A percentile compares a stretch with the other conserved stretches of the same genome.
Evolutionary conservation across 2,329 filamentous ascomycete species (phyloP).

Genomic region (Myriosclerotinia duriaeana): DNA sequence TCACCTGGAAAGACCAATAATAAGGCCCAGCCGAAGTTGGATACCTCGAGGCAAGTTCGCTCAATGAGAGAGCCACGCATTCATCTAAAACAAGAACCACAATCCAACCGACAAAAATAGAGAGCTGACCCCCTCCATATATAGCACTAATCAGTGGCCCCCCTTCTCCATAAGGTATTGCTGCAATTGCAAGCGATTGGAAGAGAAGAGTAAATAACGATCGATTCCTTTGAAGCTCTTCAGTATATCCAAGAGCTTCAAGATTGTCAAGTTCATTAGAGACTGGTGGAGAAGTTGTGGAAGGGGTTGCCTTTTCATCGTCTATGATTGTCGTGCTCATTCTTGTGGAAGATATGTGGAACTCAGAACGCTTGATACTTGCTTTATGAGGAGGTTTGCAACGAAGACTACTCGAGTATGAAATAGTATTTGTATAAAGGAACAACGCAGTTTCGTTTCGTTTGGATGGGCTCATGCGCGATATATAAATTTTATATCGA

Average conservation of each 20-base stretch:
- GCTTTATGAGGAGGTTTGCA: background rate
- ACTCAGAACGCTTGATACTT: background rate
- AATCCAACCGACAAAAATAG: slow-evolving; percentile 59
- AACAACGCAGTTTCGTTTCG: background rate
- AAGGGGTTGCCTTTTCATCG: slow-evolving; percentile 25
- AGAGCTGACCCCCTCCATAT: slow-evolving; percentile 48
- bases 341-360: background rate
- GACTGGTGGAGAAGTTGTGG: slow-evolving; percentile 11
- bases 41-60: slow-evolving; percentile 73
- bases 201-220: slow-evolving; percentile 61
- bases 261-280: slow-evolving; percentile 32
- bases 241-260: slow-evolving; percentile 53
- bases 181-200: slow-evolving; percentile 60
- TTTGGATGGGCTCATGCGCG: background rate
- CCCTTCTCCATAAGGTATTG: slow-evolving; percentile 54
- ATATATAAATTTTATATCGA: background rate
- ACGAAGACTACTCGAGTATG: background rate
- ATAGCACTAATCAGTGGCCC: slow-evolving; percentile 39
- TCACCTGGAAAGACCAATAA: slow-evolving; percentile 72
- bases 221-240: slow-evolving; percentile 57
- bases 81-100: slow-evolving; percentile 54
- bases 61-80: slow-evolving; percentile 69
- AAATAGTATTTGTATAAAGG: too few species aligned
- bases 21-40: slow-evolving; percentile 78
- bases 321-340: background rate